Evolutionary conservation across 176 grass and related monocot species (phyloP), one percentile per base, ranked within the genome.

Genomic region (Eleusine indica): DNA sequence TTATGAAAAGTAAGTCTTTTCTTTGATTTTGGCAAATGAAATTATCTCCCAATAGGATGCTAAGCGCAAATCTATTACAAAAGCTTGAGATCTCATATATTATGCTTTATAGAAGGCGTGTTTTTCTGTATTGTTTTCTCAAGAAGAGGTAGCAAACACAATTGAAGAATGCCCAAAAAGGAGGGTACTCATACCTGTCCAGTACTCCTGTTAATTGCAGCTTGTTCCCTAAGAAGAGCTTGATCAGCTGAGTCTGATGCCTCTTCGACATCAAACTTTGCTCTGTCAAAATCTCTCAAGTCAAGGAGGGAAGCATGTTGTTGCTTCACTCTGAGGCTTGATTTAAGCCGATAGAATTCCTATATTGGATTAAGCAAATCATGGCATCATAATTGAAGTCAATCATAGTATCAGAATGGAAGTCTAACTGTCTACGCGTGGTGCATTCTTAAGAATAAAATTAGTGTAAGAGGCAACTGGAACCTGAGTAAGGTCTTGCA

Each of bases 401-500:
- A 56, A 67, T 70, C 9, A 21, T 51, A 42, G 28, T 17, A 76
- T 64, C 68, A 76, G 1, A 21, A 87, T 7, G 57, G 22, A 83
- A 30, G 2, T 12, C 21, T 64, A 22, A 22, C 56, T 35, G 11
- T 64, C 30, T 77, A 60, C 17, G 54, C 61, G 3, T 62, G 38
- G 70, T 47, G 6, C 40, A 15, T 60, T 30, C 68, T 70, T 64
- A 42, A 62, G 30, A 82, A 56, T 49, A 68, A 18, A 41, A 43
- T 46, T 67, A 42, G 60, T 70, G 51, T 39, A 75, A 83, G 83
- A 74, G 69, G 52, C n/a, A n/a, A 80, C 61, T 8, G 7, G 63
- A 68, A 95, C 96, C 96, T 96, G 89, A 42, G 93, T 96, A 61
- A 99, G 96, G 48, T 99, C 93, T 92, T 99, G 96, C 63, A 99